phyloP scores from a whole-genome alignment of 495 filamentous ascomycete genomes.

The Pseudomonodictys pantanalensis region DNA sequence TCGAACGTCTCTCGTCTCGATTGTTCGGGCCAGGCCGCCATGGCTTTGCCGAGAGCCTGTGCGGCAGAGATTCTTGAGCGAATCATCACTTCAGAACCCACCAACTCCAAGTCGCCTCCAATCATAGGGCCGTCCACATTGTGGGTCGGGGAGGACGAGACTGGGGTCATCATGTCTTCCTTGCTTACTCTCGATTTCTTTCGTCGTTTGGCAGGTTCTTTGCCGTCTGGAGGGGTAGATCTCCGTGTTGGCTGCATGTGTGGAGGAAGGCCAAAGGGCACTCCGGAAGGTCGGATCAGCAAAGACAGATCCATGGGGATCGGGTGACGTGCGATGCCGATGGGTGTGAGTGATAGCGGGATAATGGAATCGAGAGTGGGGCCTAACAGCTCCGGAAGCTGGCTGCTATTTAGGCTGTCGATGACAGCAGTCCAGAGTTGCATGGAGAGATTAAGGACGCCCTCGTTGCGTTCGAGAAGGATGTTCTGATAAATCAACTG shows the following conservation, averaged over 20 bases:
- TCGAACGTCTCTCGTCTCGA: conserved; percentile 51
- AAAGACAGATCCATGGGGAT: conserved; percentile 83
- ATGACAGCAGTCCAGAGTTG: conserved; percentile 83
- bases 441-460: conserved; percentile 71
- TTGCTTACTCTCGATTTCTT: conserved; percentile 82
- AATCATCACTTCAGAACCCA: conserved; percentile 81
- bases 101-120: conserved; percentile 90
- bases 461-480: conserved; percentile 84
- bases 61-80: conserved; percentile 85
- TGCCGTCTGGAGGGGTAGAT: conserved; percentile 55
- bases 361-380: conserved; percentile 73
- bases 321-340: conserved; percentile 84
- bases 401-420: conserved; percentile 50
- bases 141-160: conserved; percentile 61
- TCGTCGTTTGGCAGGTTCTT: conserved; percentile 66
- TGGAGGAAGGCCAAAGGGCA: conserved; percentile 56
- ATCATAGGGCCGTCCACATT: conserved; percentile 99
- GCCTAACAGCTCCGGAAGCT: conserved; percentile 44
- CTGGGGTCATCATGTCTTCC: conserved; percentile 42
- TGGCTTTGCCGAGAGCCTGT: conserved; percentile 73
- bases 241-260: conserved; percentile 44
- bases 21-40: conserved; percentile 57
- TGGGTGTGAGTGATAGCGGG: conserved; percentile 77
- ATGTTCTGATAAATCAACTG: conserved; percentile 92
- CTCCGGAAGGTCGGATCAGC: conserved; percentile 92